Base-by-base conservation (phyloP, 306 rosid species). In the Leucaena leucocephala region DNA sequence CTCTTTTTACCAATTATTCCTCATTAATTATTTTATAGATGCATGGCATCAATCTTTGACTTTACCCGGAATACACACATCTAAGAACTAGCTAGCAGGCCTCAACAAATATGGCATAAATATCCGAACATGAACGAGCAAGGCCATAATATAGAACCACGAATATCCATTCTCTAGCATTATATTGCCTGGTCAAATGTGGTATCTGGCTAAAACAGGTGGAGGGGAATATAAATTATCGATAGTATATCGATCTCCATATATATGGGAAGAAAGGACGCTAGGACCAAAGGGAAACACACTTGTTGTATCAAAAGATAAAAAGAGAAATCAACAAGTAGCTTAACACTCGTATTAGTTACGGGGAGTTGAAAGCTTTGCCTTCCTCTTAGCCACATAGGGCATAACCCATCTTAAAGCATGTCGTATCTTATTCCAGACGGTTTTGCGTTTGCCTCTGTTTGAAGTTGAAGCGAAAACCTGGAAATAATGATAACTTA, bases 361-460 rank as follows among this genome's bases (percentile, higher is more conserved):
- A 64, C 27, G 11, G 44, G 62, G 77, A 67, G 19, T n/a, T 12
- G 52, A 17, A 1, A 71, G 39, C 58, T 66, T 57, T 15, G 85
- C 66, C 80, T 71, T 80, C 64, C 81, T 78, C 83, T 33, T 81
- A 68, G 81, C 83, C 17, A 5, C 72, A 39, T 27, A 39, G 52
- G 64, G 70, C 17, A 71, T 13, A 55, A 67, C 19, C 79, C 74
- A 63, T 72, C 77, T 87, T 42, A 89, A 14, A 35, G 72, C 78
- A 15, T 15, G 78, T 44, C 81, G 76, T 44, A 86, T 54, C 82
- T 77, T 85, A 5, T 71, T 55, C 89, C 90, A 84, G 16, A 79
- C n/a, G 15, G 74, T 87, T 76, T 78, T 91, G 73, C 63, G 46
- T 36, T 73, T 84, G 67, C 83, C 72, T 38, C 33, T 64, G 68